Base-by-base conservation (phyloP, 345 rosid species). In the Pseudoturritis turrita region DNA sequence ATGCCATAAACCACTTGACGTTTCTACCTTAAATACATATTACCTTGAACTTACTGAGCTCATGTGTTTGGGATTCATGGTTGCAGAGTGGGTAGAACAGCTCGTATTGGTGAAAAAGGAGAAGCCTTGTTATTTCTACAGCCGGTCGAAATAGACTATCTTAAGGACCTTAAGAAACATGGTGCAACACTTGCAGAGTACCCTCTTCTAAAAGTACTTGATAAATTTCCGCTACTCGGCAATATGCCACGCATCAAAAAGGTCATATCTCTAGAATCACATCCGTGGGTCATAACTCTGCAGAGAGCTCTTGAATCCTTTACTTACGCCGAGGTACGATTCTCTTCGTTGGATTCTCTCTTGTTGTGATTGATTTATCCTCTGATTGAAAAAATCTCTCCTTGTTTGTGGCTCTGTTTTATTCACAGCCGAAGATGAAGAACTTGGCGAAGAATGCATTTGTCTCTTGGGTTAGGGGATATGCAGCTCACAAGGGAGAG, bases 21-120 rank as follows among this genome's bases (percentile, higher is more conserved):
- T 19, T 21, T 54, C 17, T 21, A 19, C 54, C 65, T 46, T 39
- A 55, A 12, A 36, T 7, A 55, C 31, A 22, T 10, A 29, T 11
- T 62, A 44, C 36, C 43, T 46, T 56, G 31, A 39, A 12, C 41
- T 39, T 51, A 18, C 57, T 36, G 45, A 62, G 57, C 60, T 55
- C 15, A 47, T 54, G 44, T 18, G 45, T 64, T 56, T 64, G 52
- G 17, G 28, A 29, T 62, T 55, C 6, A 29, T 76, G 25, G 65
- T 67, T 81, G 84, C 85, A 95, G 97, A 84, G 99, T 95, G 44
- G 99, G 99, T 69, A 83, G 97, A 74, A 95, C 97, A 41, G 97
- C 99, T 73, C 88, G 97, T 64, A 77, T 95, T 70, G 97, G 96
- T 62, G 92, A 89, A 85, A 86, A 82, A 78, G 97, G 99, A 68